phyloP scores from a whole-genome alignment of 257 asterid genomes.

The Ophiorrhiza pumila region DNA sequence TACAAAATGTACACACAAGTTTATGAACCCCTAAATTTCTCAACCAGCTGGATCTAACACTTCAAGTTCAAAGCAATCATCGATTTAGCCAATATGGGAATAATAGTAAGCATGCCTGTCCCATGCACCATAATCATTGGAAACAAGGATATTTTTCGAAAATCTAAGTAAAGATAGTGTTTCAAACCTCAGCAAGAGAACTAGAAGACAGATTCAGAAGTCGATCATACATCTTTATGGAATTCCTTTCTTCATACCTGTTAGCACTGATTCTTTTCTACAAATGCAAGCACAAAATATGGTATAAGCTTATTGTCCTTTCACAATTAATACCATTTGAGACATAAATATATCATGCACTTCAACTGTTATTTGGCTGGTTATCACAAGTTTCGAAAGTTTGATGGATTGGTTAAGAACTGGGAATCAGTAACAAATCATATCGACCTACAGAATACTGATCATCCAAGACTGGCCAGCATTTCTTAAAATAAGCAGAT shows the following conservation, averaged over 20 bases:
- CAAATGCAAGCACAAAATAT: constrained; percentile 5
- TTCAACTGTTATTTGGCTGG: background rate
- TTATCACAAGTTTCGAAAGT: background rate
- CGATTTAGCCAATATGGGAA: background rate
- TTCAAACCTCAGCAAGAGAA: constrained; percentile 69
- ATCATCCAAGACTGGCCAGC: background rate
- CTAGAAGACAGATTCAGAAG: constrained; percentile 60
- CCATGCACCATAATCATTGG: background rate
- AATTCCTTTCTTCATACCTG: constrained; percentile 23
- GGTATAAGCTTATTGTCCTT: background rate
- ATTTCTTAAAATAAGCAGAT: background rate
- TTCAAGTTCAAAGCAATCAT: background rate
- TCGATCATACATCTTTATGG: constrained; percentile 55
- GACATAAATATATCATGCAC: background rate
- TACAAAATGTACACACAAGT: background rate
- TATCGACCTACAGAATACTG: background rate
- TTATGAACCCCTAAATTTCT: background rate
- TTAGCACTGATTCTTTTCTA: constrained; percentile 30
- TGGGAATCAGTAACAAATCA: background rate
- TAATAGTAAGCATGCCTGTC: background rate
- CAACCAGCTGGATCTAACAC: background rate
- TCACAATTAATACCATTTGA: background rate
- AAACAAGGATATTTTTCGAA: too few species aligned
- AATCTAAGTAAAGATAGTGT: constrained; percentile 1
- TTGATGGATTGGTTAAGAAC: background rate